These are phyloP conservation scores for Tuber calosporum DNA, from an alignment of 495 filamentous ascomycete genomes.

Conservation along the genomic window DNA sequence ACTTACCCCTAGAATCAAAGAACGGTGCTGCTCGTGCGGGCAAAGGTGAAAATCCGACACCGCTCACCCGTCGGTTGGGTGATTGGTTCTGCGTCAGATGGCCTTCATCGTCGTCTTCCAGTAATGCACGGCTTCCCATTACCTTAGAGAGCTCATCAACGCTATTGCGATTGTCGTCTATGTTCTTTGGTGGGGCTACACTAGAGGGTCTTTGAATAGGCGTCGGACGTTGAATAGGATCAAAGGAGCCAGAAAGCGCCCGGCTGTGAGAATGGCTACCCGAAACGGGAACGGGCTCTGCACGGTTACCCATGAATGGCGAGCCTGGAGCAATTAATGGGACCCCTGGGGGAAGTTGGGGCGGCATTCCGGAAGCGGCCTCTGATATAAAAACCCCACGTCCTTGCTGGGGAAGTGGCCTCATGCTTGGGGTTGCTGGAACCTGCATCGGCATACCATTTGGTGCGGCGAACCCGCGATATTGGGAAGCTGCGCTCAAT, in stretches of 20 bases:
- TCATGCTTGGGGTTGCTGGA: conserved; percentile 42
- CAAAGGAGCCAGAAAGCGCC: conserved; percentile 44
- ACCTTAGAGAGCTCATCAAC: conserved; percentile 71
- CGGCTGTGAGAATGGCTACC: conserved; percentile 46
- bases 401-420: conserved; percentile 52
- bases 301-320: conserved; percentile 42
- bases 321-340: conserved; percentile 47
- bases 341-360: conserved; percentile 46
- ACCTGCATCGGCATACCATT: conserved; percentile 51
- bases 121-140: conserved; percentile 87
- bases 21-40: conserved; percentile 43
- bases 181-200: conserved; percentile 53
- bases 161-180: conserved; percentile 49
- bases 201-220: conserved; percentile 86
- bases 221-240: conserved; percentile 69
- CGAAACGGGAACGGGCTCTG: conserved; percentile 47
- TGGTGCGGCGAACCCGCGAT: conserved; percentile 52
- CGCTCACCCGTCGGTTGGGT: conserved; percentile 39
- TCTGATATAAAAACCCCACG: conserved; percentile 60
- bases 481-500: conserved; percentile 45
- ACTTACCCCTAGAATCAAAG: conserved; percentile 49
- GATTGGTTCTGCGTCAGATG: conserved; percentile 42
- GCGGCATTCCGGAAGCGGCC: conserved; percentile 47
- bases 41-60: conserved; percentile 36
- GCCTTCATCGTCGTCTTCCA: conserved; percentile 67